These are phyloP conservation scores for Gryganskiella cystojenkinii DNA, from an alignment of 192 early-diverging fungal species.

Conservation along the genomic window DNA sequence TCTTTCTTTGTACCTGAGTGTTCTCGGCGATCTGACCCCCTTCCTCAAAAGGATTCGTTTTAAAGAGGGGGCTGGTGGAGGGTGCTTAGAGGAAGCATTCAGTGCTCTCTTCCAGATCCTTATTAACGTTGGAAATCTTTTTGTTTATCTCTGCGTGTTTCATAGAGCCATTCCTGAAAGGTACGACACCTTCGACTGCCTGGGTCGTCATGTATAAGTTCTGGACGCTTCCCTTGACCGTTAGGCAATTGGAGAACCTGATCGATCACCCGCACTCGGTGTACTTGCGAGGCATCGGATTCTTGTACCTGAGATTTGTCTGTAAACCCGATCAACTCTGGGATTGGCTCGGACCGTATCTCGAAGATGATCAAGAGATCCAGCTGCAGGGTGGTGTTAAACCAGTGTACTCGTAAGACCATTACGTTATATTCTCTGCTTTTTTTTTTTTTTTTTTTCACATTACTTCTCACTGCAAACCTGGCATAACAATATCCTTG, in stretches of 20 bases:
- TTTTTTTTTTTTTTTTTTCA: not conserved
- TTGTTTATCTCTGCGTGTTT: not conserved
- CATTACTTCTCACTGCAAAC: constrained; percentile 6
- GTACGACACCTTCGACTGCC: constrained; percentile 80
- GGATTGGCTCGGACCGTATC: constrained; percentile 82
- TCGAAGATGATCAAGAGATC: constrained; percentile 85
- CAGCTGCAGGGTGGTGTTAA: constrained; percentile 65
- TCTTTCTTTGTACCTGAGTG: no score
- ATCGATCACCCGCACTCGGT: constrained; percentile 82
- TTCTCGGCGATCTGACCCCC: no score
- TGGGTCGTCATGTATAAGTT: constrained; percentile 88
- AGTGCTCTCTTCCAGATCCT: constrained; percentile 10
- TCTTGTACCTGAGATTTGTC: constrained; percentile 86
- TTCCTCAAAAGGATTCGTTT: no score
- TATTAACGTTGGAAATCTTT: constrained; percentile 26
- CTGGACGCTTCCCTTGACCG: constrained; percentile 80
- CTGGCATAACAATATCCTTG: constrained; percentile 8
- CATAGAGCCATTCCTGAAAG: constrained; percentile 83
- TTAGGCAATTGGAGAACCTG: constrained; percentile 81
- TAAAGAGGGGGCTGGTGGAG: no score
- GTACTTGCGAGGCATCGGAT: constrained; percentile 83
- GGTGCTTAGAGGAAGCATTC: no score
- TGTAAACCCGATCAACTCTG: constrained; percentile 80
- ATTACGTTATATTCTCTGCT: not conserved
- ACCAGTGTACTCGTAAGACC: constrained; percentile 69